Evolutionary conservation across 1,284 basidiomycete genomes (phyloP).

Genomic region (Coniophora puteana): DNA sequence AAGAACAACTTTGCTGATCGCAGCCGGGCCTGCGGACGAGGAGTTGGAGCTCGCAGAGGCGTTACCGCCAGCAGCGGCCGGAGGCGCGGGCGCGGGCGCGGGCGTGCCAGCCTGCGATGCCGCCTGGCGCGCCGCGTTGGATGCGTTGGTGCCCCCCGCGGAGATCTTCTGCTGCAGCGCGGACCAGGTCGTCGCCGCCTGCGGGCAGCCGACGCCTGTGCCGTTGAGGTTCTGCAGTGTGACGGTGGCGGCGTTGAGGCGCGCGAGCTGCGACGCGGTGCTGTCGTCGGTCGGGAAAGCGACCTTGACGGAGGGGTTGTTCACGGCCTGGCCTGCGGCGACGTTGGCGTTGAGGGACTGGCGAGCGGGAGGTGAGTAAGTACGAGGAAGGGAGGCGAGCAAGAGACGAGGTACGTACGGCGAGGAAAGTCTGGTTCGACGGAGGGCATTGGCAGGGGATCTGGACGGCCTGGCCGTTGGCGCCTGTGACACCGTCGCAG

Average conservation of each 20-base stretch:
- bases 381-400: neutral
- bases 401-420: constrained; percentile 28
- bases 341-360: constrained; percentile 56
- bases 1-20: too few species aligned
- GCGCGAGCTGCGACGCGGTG: constrained; percentile 45
- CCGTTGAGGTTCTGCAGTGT: constrained; percentile 54
- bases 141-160: constrained; percentile 13
- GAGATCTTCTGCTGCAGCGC: constrained; percentile 44
- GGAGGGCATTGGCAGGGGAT: constrained; percentile 66
- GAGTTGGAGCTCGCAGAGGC: too few species aligned
- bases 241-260: constrained; percentile 45
- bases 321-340: constrained; percentile 52
- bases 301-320: constrained; percentile 52
- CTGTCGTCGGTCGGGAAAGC: constrained; percentile 60
- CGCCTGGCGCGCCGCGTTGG: too few species aligned
- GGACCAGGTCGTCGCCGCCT: constrained; percentile 45
- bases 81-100: too few species aligned
- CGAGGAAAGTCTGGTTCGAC: constrained; percentile 43
- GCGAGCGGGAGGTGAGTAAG: constrained; percentile 5
- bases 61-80: too few species aligned
- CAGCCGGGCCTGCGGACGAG: too few species aligned
- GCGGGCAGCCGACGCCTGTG: constrained; percentile 50
- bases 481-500: constrained; percentile 55
- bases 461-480: constrained; percentile 47
- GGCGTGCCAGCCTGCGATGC: too few species aligned